phyloP scores from a whole-genome alignment of 1,284 basidiomycete genomes.

The Pyrrhoderma noxium region DNA sequence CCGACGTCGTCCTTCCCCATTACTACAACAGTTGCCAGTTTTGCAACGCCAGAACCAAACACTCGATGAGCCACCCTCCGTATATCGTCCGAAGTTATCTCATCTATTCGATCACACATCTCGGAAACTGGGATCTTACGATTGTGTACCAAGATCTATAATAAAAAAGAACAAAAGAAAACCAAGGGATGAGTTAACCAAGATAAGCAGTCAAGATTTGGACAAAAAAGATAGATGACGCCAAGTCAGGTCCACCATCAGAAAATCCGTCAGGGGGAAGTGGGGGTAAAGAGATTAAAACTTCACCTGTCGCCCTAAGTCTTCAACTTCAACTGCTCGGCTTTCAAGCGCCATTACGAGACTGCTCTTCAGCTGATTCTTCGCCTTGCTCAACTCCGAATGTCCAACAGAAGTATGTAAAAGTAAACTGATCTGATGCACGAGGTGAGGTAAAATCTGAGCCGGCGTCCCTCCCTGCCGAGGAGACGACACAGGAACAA shows the following conservation, averaged over 20 bases:
- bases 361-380: conserved; percentile 93
- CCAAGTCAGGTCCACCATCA: no score
- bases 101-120: conserved; percentile 89
- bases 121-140: conserved; percentile 83
- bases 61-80: conserved; percentile 69
- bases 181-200: conserved; percentile 1
- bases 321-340: conserved; percentile 84
- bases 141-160: conserved; percentile 89
- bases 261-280: conserved; percentile 5
- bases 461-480: conserved; percentile 53
- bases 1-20: conserved; percentile 70
- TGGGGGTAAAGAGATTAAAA: conserved; percentile 3
- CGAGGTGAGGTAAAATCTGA: conserved; percentile 79
- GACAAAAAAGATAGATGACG: no score
- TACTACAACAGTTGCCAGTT: conserved; percentile 60
- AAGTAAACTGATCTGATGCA: conserved; percentile 75
- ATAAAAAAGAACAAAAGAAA: conserved; percentile 18
- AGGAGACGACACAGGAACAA: conserved; percentile 63
- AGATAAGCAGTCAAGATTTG: conserved; percentile 3
- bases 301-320: conserved; percentile 71
- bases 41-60: conserved; percentile 55
- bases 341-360: conserved; percentile 97
- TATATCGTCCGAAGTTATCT: conserved; percentile 66
- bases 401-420: conserved; percentile 60
- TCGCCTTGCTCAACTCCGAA: conserved; percentile 77